phyloP scores from a whole-genome alignment of 768 basidiomycete species.

The Grammothele lineata region DNA sequence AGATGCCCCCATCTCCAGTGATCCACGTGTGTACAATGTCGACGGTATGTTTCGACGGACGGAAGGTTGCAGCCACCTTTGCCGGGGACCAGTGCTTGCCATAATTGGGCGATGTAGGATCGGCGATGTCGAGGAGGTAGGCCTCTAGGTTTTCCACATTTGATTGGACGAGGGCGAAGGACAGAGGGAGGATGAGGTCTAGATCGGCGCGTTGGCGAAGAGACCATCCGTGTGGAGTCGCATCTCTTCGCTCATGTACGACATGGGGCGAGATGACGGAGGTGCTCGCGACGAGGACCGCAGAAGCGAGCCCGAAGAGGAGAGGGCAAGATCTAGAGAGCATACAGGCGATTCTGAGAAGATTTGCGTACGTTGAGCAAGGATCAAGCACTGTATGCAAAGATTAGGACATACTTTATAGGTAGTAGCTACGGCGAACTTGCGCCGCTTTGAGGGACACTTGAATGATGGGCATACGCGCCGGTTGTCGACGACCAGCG shows the following conservation, averaged over 20 bases:
- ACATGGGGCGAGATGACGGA: not conserved
- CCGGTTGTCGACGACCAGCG: too few species aligned
- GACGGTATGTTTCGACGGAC: slow-evolving; percentile 38
- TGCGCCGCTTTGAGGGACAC: too few species aligned
- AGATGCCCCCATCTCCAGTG: slow-evolving; percentile 33
- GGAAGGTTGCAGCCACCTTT: slow-evolving; percentile 41
- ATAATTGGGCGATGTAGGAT: slow-evolving; percentile 45
- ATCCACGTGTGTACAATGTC: slow-evolving; percentile 41
- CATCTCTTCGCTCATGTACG: not conserved
- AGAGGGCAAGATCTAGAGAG: too few species aligned
- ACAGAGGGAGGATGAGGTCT: slow-evolving; percentile 37
- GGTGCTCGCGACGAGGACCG: not conserved
- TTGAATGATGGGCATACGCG: too few species aligned
- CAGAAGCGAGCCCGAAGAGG: too few species aligned
- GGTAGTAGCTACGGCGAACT: too few species aligned
- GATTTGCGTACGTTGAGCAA: too few species aligned
- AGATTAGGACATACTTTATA: too few species aligned
- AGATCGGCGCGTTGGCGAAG: slow-evolving; percentile 31
- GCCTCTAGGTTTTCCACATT: slow-evolving; percentile 42
- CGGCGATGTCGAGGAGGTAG: slow-evolving; percentile 41
- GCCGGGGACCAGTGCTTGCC: slow-evolving; percentile 45
- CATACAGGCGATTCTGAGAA: too few species aligned
- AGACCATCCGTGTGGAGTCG: slow-evolving; percentile 31
- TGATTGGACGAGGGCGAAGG: slow-evolving; percentile 43
- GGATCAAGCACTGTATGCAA: too few species aligned